Evolutionary conservation across 2,329 filamentous ascomycete genomes (phyloP).

Genomic region (Calonectria pseudoturangicola): DNA sequence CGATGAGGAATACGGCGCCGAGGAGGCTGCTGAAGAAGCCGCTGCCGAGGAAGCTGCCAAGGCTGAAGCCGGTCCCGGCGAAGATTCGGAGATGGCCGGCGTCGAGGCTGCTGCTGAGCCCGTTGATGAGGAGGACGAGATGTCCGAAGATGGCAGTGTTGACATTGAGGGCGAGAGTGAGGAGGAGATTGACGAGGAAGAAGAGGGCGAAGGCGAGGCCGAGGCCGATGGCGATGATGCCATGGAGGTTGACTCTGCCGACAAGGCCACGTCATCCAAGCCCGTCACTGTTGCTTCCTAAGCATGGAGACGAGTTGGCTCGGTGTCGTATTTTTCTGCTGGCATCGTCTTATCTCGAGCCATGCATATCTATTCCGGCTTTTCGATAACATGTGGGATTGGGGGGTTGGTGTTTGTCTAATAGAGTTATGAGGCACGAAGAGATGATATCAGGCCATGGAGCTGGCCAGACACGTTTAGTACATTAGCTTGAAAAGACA

Average conservation of each 20-base stretch:
- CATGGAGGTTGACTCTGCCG: slow-evolving; percentile 70
- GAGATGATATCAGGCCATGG: slow-evolving; percentile 54
- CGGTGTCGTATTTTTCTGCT: slow-evolving; percentile 36
- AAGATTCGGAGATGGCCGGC: slow-evolving; percentile 86
- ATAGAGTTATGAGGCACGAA: slow-evolving; percentile 58
- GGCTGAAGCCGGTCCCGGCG: slow-evolving; percentile 68
- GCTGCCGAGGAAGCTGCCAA: slow-evolving; percentile 70
- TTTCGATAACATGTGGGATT: slow-evolving; percentile 45
- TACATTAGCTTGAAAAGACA: slow-evolving; percentile 41
- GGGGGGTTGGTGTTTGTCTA: slow-evolving; percentile 48
- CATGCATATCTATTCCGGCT: slow-evolving; percentile 42
- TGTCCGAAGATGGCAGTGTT: slow-evolving; percentile 84
- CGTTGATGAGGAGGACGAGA: slow-evolving; percentile 78
- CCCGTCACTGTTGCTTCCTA: slow-evolving; percentile 61
- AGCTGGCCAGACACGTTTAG: slow-evolving; percentile 41
- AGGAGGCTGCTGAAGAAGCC: slow-evolving; percentile 87
- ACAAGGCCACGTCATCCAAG: slow-evolving; percentile 60
- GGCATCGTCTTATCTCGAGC: slow-evolving; percentile 43
- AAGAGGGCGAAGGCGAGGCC: slow-evolving; percentile 63
- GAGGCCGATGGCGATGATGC: slow-evolving; percentile 62
- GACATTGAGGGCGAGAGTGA: slow-evolving; percentile 87
- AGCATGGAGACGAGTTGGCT: slow-evolving; percentile 5
- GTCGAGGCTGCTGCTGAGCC: slow-evolving; percentile 70
- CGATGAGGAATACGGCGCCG: slow-evolving; percentile 92
- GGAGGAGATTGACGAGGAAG: slow-evolving; percentile 81